Evolutionary conservation across 2,329 filamentous ascomycete species (phyloP).

Genomic region (Ophiostoma populinum): DNA sequence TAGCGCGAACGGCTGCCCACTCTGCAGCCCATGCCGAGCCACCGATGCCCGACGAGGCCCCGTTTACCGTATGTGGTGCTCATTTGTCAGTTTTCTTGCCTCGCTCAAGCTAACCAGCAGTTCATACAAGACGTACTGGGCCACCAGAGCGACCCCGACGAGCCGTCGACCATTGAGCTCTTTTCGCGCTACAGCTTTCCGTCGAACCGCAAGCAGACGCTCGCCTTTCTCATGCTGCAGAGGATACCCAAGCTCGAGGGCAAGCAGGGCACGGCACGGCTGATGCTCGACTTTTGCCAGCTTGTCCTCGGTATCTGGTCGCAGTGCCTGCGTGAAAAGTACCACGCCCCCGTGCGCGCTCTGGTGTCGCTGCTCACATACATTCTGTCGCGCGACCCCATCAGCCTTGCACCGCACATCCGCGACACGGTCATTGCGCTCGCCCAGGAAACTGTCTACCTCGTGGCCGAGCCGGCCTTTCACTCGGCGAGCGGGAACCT

Average conservation of each 20-base stretch:
- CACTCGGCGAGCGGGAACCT: constrained; percentile 30
- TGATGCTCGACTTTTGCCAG: constrained; percentile 47
- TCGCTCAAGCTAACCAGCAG: constrained; percentile 15
- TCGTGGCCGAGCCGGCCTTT: constrained; percentile 40
- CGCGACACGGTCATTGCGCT: constrained; percentile 37
- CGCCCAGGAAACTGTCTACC: constrained; percentile 40
- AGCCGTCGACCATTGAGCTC: constrained; percentile 48
- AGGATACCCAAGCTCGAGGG: constrained; percentile 41
- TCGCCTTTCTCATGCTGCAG: constrained; percentile 52
- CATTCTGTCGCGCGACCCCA: constrained; percentile 43
- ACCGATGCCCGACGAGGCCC: constrained; percentile 13
- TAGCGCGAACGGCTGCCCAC: background rate
- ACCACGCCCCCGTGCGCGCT: constrained; percentile 46
- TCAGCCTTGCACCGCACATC: constrained; percentile 39
- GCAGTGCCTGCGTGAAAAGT: constrained; percentile 44
- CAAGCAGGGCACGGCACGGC: constrained; percentile 29
- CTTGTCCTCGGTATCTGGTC: constrained; percentile 51
- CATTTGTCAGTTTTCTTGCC: background rate
- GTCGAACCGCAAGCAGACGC: constrained; percentile 43
- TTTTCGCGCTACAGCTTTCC: constrained; percentile 48
- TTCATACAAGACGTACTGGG: constrained; percentile 47
- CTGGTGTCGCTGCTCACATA: constrained; percentile 48
- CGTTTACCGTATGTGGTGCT: constrained; percentile 26
- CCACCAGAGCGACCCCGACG: constrained; percentile 36
- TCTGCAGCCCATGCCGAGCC: background rate